Percentiles rank a stretch among this genome's conserved stretches.
These are phyloP conservation scores for Edaphochlamys debaryana DNA, from an alignment of 139 green algal genomes.

Conservation along the genomic window DNA sequence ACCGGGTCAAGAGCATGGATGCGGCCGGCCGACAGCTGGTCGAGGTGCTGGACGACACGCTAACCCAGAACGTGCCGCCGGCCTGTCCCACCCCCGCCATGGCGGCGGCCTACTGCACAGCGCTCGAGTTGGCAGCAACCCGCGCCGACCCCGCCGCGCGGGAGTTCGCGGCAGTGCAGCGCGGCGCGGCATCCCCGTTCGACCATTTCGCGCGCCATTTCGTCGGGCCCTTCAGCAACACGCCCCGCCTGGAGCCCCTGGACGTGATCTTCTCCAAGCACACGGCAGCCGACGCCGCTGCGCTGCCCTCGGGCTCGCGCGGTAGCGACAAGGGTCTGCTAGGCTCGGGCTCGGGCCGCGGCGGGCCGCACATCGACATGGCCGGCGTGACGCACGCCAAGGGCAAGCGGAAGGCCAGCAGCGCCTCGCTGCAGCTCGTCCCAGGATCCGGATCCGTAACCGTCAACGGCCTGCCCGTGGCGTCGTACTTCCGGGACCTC, in stretches of 20 bases:
- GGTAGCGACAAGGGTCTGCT: background rate
- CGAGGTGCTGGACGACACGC: background rate
- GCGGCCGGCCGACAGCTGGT: background rate
- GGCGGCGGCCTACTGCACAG: conserved; percentile 34
- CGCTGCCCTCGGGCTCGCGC: background rate
- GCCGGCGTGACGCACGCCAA: conserved; percentile 5
- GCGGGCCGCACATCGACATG: conserved; percentile 36
- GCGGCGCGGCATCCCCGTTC: conserved; percentile 47
- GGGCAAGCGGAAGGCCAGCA: conserved; percentile 76
- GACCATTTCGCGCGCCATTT: conserved; percentile 57
- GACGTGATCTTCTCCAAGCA: conserved; percentile 47
- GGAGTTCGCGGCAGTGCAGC: conserved; percentile 38
- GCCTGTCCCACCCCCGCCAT: background rate
- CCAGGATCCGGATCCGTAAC: conserved; percentile 67
- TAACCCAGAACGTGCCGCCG: background rate
- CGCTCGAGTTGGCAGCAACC: conserved; percentile 28
- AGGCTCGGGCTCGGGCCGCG: background rate
- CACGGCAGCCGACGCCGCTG: background rate
- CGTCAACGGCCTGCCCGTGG: conserved; percentile 79
- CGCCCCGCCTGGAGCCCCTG: conserved; percentile 50
- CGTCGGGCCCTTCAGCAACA: conserved; percentile 31
- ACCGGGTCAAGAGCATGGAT: background rate
- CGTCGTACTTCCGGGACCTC: conserved; percentile 81
- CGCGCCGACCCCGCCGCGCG: conserved; percentile 3
- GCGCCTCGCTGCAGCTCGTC: conserved; percentile 66